phyloP scores from a whole-genome alignment of 179 eudicot genomes.

The Drosera spatulata region DNA sequence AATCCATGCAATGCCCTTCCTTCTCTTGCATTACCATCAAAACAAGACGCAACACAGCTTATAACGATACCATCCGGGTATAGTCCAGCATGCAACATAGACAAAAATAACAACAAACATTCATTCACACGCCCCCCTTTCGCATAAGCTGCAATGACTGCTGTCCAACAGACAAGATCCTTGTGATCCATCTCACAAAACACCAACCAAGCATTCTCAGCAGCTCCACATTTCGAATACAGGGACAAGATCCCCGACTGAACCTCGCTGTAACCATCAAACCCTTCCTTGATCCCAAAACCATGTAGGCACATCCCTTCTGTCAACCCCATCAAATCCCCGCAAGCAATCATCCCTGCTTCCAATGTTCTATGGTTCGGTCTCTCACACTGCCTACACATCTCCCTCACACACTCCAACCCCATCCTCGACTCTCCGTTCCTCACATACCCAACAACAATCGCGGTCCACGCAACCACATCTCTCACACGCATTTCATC shows the following conservation, averaged over 20 bases:
- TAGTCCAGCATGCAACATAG: conserved; percentile 43
- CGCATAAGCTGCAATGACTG: conserved; percentile 46
- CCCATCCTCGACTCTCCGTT: conserved; percentile 55
- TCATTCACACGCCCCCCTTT: conserved; percentile 21
- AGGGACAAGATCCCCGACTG: conserved; percentile 59
- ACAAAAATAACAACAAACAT: conserved; percentile 36
- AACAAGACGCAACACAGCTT: conserved; percentile 51
- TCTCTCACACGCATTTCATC: conserved; percentile 59
- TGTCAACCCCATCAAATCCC: conserved; percentile 35
- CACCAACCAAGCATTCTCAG: conserved; percentile 33
- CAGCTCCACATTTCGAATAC: conserved; percentile 57
- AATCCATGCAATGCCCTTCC: conserved; percentile 71
- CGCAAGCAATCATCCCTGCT: conserved; percentile 78
- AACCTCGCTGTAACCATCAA: conserved; percentile 19
- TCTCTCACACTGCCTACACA: conserved; percentile 43
- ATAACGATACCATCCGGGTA: conserved; percentile 52
- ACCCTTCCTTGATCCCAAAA: conserved; percentile 43
- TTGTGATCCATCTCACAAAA: conserved; percentile 38
- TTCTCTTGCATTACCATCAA: conserved; percentile 31
- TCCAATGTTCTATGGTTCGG: conserved; percentile 62
- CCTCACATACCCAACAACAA: conserved; percentile 61
- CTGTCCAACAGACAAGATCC: conserved; percentile 68
- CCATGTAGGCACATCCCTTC: conserved; percentile 63
- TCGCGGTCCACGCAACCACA: conserved; percentile 77
- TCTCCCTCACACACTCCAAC: conserved; percentile 39